Conservation (phyloP, 768 basidiomycete genomes). For the Tylopilus balloui region DNA sequence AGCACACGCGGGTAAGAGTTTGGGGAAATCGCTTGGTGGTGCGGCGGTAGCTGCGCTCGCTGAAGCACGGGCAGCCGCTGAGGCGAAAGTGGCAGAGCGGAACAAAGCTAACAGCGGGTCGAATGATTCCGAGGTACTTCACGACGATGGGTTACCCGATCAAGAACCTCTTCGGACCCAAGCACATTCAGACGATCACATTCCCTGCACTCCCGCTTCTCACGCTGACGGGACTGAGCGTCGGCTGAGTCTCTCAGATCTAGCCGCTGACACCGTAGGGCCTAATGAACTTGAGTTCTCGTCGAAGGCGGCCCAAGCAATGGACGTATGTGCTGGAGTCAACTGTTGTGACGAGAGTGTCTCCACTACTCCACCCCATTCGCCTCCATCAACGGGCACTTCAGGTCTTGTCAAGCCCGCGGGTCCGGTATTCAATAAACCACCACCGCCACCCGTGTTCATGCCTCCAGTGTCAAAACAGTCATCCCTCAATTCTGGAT, state of each 20-base stretch:
- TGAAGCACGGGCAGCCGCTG: slow-evolving; percentile 60
- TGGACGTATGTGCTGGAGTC: slow-evolving; percentile 3
- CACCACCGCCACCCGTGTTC: slow-evolving; percentile 29
- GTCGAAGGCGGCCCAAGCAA: slow-evolving; percentile 15
- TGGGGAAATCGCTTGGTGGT: slow-evolving; percentile 58
- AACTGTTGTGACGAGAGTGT: slow-evolving; percentile 33
- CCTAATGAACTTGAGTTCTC: slow-evolving; percentile 12
- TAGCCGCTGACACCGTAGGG: slow-evolving; percentile 41
- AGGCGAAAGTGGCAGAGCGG: slow-evolving; percentile 65
- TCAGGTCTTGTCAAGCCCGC: slow-evolving; percentile 32
- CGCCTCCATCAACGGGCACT: slow-evolving; percentile 39
- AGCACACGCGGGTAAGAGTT: slow-evolving; percentile 50
- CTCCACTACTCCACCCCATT: slow-evolving; percentile 55
- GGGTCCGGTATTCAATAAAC: slow-evolving; percentile 59
- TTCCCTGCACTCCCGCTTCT: neutral
- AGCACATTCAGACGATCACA: slow-evolving; percentile 1
- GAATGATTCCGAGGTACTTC: slow-evolving; percentile 25
- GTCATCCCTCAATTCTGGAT: neutral
- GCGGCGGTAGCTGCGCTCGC: slow-evolving; percentile 54
- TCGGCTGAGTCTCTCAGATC: slow-evolving; percentile 57
- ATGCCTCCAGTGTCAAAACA: slow-evolving; percentile 23
- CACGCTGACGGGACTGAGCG: slow-evolving; percentile 20
- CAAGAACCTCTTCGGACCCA: slow-evolving; percentile 2
- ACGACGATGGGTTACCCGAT: slow-evolving; percentile 8
- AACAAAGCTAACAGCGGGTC: slow-evolving; percentile 42